These are phyloP conservation scores for Miscanthus lutarioriparius DNA, from an alignment of 176 grass and related monocot species.

Conservation along the genomic window DNA sequence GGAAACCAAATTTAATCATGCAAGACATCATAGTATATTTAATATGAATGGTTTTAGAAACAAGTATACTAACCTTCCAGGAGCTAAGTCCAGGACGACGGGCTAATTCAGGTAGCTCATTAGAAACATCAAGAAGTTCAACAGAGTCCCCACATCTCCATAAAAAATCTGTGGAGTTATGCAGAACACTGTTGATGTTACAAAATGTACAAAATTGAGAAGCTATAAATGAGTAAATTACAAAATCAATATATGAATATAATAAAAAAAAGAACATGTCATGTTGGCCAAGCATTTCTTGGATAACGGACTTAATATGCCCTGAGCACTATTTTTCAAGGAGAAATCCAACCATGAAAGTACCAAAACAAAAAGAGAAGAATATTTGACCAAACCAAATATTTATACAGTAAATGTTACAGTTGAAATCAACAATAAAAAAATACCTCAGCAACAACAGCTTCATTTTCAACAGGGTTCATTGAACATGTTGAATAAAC, in stretches of 20 bases:
- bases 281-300: constrained; percentile 2
- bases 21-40: not conserved
- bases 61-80: constrained; percentile 81
- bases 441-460: constrained; percentile 84
- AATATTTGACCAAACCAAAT: constrained; percentile 3
- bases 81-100: constrained; percentile 78
- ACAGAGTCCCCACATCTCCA: constrained; percentile 76
- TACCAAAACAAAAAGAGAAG: not conserved
- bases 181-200: constrained; percentile 24
- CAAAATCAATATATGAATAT: constrained; percentile 32
- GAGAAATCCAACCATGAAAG: constrained; percentile 24
- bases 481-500: constrained; percentile 98
- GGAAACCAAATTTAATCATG: constrained; percentile 10
- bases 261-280: not conserved
- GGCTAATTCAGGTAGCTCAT: constrained; percentile 68
- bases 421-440: constrained; percentile 26
- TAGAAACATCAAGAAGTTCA: constrained; percentile 88
- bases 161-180: constrained; percentile 70
- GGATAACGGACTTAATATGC: not conserved
- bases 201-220: not conserved
- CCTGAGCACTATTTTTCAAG: constrained; percentile 26
- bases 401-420: constrained; percentile 10
- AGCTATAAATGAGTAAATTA: constrained; percentile 20
- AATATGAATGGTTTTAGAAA: constrained; percentile 13
- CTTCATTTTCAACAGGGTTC: constrained; percentile 99